Conservation (phyloP, 441 rosid genomes). For the Pelargonium cotyledonis region DNA sequence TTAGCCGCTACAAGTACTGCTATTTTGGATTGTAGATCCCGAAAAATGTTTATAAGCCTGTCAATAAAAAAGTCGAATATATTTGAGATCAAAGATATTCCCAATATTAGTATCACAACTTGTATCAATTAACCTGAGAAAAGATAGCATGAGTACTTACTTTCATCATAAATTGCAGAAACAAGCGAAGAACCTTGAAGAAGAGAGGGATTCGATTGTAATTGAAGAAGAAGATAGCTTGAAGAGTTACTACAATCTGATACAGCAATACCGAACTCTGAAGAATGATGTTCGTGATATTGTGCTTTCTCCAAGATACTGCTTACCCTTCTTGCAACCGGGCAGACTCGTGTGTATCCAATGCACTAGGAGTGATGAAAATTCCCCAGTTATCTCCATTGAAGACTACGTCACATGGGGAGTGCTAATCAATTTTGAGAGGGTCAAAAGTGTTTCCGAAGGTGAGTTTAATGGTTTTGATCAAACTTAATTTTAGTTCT, state of each 20-base stretch:
- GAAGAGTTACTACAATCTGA: conserved; percentile 67
- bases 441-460: conserved; percentile 55
- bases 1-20: neutral
- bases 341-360: conserved; percentile 68
- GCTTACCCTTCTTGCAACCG: conserved; percentile 79
- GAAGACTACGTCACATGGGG: conserved; percentile 83
- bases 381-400: conserved; percentile 51
- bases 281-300: conserved; percentile 75
- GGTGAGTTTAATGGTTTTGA: conserved; percentile 33
- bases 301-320: conserved; percentile 70
- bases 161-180: conserved; percentile 37
- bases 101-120: neutral
- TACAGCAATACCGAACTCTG: conserved; percentile 64
- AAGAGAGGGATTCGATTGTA: conserved; percentile 79
- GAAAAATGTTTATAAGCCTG: neutral
- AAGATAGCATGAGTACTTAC: neutral
- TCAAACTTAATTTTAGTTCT: neutral
- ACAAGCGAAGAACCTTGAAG: conserved; percentile 68
- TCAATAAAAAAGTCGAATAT: neutral
- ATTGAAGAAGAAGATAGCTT: conserved; percentile 94
- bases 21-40: neutral
- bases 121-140: conserved; percentile 1
- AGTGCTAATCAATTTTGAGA: conserved; percentile 63
- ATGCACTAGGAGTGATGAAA: conserved; percentile 48
- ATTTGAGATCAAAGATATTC: neutral